These are phyloP conservation scores for Capronia americana DNA, from an alignment of 2,329 filamentous ascomycete species.

Conservation along the genomic window DNA sequence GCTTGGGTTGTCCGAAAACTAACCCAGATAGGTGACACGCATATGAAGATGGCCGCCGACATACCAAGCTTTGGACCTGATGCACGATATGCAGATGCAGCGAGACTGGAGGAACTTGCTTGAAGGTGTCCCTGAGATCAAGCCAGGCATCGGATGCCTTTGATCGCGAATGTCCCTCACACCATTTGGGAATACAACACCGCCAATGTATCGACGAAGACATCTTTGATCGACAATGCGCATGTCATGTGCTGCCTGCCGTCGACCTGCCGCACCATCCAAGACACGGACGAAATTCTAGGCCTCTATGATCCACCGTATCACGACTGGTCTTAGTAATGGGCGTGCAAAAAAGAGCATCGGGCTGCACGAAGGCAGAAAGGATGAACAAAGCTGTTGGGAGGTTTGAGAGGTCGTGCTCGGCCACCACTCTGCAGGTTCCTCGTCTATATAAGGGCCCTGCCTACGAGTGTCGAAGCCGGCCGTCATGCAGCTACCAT, in stretches of 20 bases:
- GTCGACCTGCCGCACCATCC: background rate
- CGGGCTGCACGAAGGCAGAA: background rate
- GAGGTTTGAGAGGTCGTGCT: background rate
- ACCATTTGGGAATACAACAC: background rate
- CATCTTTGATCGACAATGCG: background rate
- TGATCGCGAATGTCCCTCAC: too few species aligned
- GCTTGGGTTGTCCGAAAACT: constrained; percentile 38
- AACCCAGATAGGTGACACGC: constrained; percentile 35
- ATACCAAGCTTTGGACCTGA: constrained; percentile 21
- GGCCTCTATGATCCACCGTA: constrained; percentile 18
- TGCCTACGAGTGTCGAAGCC: background rate
- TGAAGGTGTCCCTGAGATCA: background rate
- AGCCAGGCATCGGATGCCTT: too few species aligned
- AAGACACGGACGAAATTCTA: constrained; percentile 27
- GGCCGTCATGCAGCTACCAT: background rate
- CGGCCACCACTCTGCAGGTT: background rate
- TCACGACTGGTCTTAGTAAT: constrained; percentile 15
- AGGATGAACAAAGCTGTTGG: background rate
- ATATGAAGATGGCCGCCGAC: constrained; percentile 40
- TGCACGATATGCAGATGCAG: background rate
- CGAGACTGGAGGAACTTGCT: background rate
- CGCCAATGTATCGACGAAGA: background rate
- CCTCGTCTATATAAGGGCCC: constrained; percentile 9
- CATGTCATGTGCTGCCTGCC: background rate
- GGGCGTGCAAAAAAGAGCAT: background rate